Percentiles rank a stretch among this genome's conserved stretches.
These are phyloP conservation scores for Phytophthora ohioensis DNA, from an alignment of 352 stramenopile species.

Conservation along the genomic window DNA sequence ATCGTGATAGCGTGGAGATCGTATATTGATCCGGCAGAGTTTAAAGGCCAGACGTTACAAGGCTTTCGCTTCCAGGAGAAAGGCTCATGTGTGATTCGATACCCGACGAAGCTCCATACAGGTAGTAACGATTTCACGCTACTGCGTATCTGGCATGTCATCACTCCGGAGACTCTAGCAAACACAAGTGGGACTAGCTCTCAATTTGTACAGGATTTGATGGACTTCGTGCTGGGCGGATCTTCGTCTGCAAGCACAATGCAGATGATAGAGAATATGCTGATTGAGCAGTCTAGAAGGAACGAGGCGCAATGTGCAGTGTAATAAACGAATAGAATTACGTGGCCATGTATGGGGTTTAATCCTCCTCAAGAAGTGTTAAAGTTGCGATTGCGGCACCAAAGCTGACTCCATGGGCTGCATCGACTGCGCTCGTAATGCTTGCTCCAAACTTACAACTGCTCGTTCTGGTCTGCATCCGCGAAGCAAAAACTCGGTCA, in stretches of 20 bases:
- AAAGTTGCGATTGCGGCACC: not conserved
- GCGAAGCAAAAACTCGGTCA: slow-evolving; percentile 44
- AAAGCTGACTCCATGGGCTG: not conserved
- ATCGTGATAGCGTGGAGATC: slow-evolving; percentile 75
- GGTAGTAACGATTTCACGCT: slow-evolving; percentile 36
- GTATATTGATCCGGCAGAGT: slow-evolving; percentile 66
- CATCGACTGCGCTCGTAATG: slow-evolving; percentile 26
- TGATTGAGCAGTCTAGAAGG: slow-evolving; percentile 43
- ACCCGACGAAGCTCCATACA: slow-evolving; percentile 28
- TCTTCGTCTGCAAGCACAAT: slow-evolving; percentile 47
- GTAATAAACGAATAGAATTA: slow-evolving; percentile 7
- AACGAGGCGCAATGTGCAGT: slow-evolving; percentile 21
- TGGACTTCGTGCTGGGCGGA: slow-evolving; percentile 53
- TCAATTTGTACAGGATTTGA: slow-evolving; percentile 48
- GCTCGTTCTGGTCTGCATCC: slow-evolving; percentile 33
- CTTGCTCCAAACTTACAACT: slow-evolving; percentile 48
- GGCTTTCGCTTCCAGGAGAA: slow-evolving; percentile 70
- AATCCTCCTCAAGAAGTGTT: not conserved
- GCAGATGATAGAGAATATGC: slow-evolving; percentile 67
- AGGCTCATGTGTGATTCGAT: slow-evolving; percentile 66
- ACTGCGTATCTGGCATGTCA: slow-evolving; percentile 60
- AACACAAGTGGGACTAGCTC: slow-evolving; percentile 25
- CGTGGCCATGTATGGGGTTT: no score
- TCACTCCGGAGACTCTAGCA: slow-evolving; percentile 45
- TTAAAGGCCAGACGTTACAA: slow-evolving; percentile 51